These are phyloP conservation scores for Pelargonium cotyledonis DNA, from an alignment of 441 rosid genomes.

Conservation along the genomic window DNA sequence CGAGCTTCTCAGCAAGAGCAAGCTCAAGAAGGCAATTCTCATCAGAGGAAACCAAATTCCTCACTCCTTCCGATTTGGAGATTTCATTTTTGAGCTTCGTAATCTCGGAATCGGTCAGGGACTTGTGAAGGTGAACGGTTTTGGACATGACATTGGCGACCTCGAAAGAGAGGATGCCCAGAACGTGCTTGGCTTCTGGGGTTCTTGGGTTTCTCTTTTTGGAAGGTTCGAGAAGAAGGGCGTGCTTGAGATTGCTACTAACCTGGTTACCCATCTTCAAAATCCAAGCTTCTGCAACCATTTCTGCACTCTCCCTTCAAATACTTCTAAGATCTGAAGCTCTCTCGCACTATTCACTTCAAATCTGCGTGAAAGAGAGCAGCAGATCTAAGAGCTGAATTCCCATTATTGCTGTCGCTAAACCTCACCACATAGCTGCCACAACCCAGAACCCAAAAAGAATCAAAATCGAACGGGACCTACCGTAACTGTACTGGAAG, in stretches of 20 bases:
- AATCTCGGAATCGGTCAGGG: constrained; percentile 63
- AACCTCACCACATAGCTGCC: not conserved
- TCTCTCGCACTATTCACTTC: not conserved
- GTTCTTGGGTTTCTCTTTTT: constrained; percentile 27
- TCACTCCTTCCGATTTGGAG: constrained; percentile 56
- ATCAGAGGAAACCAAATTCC: constrained; percentile 59
- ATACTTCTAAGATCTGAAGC: not conserved
- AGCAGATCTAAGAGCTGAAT: not conserved
- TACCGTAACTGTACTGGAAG: not conserved
- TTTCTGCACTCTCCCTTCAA: constrained; percentile 26
- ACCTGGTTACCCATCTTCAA: constrained; percentile 92
- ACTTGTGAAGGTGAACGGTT: constrained; percentile 71
- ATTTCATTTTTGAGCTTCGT: constrained; percentile 61
- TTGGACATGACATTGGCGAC: constrained; percentile 85
- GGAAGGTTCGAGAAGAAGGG: constrained; percentile 54
- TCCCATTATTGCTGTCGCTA: not conserved
- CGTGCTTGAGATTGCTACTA: constrained; percentile 78
- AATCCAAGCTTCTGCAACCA: constrained; percentile 95
- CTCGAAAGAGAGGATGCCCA: constrained; percentile 88
- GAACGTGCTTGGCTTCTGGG: constrained; percentile 34
- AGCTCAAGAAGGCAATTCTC: constrained; percentile 60
- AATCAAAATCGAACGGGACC: not conserved
- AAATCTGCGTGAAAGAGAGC: not conserved
- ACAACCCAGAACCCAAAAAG: not conserved
- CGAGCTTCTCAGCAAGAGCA: constrained; percentile 75